phyloP scores from a whole-genome alignment of 2,329 filamentous ascomycete species.

The Phyllosticta paracitricarpa region DNA sequence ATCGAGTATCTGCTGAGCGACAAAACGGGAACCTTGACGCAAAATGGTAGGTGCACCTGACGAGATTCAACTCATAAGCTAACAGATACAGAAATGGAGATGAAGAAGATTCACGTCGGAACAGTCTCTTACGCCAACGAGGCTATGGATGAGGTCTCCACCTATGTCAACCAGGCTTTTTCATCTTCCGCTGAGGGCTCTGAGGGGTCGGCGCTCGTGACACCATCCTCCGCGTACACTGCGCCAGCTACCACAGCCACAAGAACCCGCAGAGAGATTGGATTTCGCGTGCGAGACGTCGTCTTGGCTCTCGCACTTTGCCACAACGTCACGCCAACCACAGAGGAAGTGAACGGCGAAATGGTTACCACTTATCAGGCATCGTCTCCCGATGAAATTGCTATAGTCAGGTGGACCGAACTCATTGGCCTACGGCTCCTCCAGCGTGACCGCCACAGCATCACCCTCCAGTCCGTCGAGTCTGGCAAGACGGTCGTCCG shows the following conservation, averaged over 20 bases:
- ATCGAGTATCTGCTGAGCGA: slow-evolving; percentile 96
- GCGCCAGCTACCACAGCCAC: slow-evolving; percentile 57
- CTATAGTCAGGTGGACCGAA: slow-evolving; percentile 93
- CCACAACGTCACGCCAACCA: slow-evolving; percentile 92
- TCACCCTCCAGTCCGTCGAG: slow-evolving; percentile 69
- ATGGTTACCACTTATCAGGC: slow-evolving; percentile 83
- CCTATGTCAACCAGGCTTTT: slow-evolving; percentile 81
- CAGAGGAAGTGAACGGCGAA: slow-evolving; percentile 70
- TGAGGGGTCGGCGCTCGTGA: slow-evolving; percentile 46
- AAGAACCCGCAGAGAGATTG: slow-evolving; percentile 84
- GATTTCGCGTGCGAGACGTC: slow-evolving; percentile 83
- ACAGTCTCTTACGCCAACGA: slow-evolving; percentile 98
- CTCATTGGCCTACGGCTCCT: slow-evolving; percentile 76
- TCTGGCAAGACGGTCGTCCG: slow-evolving; percentile 67
- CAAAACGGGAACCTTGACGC: slow-evolving; percentile 95
- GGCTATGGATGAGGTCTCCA: slow-evolving; percentile 91
- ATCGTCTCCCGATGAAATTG: slow-evolving; percentile 95
- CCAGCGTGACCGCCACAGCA: slow-evolving; percentile 77
- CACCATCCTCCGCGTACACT: slow-evolving; percentile 62
- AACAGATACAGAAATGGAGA: slow-evolving; percentile 65
- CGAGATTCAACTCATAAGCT: slow-evolving; percentile 3
- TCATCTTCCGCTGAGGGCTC: slow-evolving; percentile 18
- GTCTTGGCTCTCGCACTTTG: slow-evolving; percentile 86
- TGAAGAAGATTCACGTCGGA: slow-evolving; percentile 97
- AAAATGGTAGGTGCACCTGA: slow-evolving; percentile 52